Percentiles rank a stretch among this genome's conserved stretches.
phyloP scores from a whole-genome alignment of 2,329 filamentous ascomycete species.

The Cryphonectria naterciae region DNA sequence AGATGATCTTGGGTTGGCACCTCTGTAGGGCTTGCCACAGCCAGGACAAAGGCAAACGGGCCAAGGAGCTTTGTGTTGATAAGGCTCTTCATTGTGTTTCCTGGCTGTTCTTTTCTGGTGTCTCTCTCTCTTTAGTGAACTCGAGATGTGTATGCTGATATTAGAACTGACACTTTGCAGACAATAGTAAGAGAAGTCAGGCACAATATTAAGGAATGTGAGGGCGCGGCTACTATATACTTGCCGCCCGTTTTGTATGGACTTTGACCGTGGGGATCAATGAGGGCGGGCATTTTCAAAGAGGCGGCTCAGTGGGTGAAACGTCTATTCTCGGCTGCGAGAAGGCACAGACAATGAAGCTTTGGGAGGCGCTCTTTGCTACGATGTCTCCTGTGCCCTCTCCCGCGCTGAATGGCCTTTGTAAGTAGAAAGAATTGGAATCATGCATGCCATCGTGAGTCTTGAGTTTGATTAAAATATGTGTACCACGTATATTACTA shows the following conservation, averaged over 20 bases:
- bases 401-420: neutral
- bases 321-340: neutral
- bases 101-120: neutral
- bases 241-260: neutral
- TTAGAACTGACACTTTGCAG: constrained; percentile 4
- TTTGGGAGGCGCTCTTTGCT: neutral
- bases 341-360: neutral
- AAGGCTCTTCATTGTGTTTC: neutral
- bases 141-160: neutral
- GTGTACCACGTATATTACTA: no score
- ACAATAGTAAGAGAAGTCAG: constrained; percentile 10
- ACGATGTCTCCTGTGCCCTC: neutral
- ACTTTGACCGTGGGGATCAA: neutral
- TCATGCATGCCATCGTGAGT: neutral
- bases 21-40: neutral
- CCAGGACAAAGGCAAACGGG: neutral
- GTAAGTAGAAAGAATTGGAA: neutral
- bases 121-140: neutral
- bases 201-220: constrained; percentile 14
- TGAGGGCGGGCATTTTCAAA: neutral
- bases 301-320: neutral
- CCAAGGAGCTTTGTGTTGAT: neutral
- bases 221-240: constrained; percentile 9
- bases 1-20: neutral
- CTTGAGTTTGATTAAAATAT: no score